Conservation (phyloP, 306 rosid species). For the Acacia crassicarpa region DNA sequence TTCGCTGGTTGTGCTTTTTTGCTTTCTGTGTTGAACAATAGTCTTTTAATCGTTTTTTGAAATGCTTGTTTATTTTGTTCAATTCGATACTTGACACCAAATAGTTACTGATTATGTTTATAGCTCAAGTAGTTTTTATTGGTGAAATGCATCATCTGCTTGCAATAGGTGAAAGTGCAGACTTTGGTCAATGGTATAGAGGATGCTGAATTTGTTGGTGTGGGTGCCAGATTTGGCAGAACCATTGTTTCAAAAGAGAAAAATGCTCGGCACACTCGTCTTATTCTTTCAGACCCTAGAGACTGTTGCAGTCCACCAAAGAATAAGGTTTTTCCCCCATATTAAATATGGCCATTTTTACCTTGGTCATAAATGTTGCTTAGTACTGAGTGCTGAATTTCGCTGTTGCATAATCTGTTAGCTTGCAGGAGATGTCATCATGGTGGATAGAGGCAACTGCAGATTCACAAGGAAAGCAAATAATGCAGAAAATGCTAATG, state of each 20-base stretch:
- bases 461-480: constrained; percentile 88
- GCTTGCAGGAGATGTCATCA: constrained; percentile 86
- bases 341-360: constrained; percentile 14
- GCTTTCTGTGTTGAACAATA: neutral
- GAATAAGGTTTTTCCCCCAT: constrained; percentile 63
- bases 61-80: neutral
- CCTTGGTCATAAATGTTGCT: constrained; percentile 12
- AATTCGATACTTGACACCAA: constrained; percentile 12
- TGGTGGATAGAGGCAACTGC: constrained; percentile 96
- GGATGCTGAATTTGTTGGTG: constrained; percentile 86
- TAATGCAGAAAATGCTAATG: constrained; percentile 82
- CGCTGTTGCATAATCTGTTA: constrained; percentile 38
- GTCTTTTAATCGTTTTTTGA: neutral
- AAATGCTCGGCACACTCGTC: constrained; percentile 75
- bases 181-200: constrained; percentile 91
- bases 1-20: neutral
- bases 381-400: constrained; percentile 18
- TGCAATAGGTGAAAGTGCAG: constrained; percentile 84
- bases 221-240: constrained; percentile 94
- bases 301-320: constrained; percentile 78
- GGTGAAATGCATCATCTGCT: neutral
- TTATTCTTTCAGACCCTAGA: constrained; percentile 80
- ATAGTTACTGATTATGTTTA: neutral
- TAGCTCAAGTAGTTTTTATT: constrained; percentile 26
- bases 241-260: constrained; percentile 92